A percentile compares a stretch with the other conserved stretches of the same genome.
phyloP scores from a whole-genome alignment of 2,329 filamentous ascomycete species.

The Alternaria solani region DNA sequence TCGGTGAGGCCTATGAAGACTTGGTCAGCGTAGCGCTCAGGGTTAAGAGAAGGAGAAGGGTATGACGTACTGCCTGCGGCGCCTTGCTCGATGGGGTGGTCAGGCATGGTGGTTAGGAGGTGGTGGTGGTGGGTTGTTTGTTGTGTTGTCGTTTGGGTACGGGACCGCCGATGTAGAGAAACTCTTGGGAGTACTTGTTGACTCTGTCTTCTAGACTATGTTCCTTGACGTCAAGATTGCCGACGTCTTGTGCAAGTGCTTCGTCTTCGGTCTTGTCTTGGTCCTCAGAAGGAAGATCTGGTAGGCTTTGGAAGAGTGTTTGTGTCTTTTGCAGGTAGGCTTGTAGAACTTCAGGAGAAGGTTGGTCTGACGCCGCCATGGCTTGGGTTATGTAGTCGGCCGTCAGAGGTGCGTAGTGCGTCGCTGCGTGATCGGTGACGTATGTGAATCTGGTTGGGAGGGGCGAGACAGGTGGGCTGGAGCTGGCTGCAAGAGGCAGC shows the following conservation, averaged over 20 bases:
- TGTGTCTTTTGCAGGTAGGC: constrained; percentile 9
- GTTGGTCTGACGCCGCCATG: constrained; percentile 11
- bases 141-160: constrained; percentile 12
- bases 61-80: constrained; percentile 49
- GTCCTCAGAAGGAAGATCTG: background rate
- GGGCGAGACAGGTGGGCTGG: background rate
- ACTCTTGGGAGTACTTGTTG: constrained; percentile 15
- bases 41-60: too few species aligned
- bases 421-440: constrained; percentile 33
- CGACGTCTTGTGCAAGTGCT: constrained; percentile 13
- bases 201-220: background rate
- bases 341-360: constrained; percentile 8
- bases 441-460: constrained; percentile 18
- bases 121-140: constrained; percentile 8
- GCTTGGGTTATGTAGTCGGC: constrained; percentile 27
- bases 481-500: constrained; percentile 5
- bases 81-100: constrained; percentile 53
- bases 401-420: constrained; percentile 3
- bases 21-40: background rate
- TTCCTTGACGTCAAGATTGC: constrained; percentile 17
- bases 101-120: constrained; percentile 49
- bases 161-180: constrained; percentile 19
- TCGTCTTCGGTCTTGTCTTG: background rate
- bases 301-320: constrained; percentile 6
- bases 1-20: constrained; percentile 53